phyloP scores from a whole-genome alignment of 805 yeast species.

The Yamadazyma tumulicola region DNA sequence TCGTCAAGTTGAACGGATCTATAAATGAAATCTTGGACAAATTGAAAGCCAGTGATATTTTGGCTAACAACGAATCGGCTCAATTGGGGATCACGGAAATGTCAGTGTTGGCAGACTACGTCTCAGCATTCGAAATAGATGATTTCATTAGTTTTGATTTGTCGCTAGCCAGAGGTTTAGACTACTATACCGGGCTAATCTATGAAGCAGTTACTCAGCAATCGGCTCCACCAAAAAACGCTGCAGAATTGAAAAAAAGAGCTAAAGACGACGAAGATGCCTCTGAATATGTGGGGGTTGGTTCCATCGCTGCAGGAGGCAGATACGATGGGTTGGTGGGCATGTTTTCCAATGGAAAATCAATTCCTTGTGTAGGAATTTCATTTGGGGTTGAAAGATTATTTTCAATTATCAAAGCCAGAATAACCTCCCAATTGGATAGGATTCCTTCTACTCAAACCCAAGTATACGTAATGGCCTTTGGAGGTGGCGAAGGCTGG shows the following conservation, averaged over 20 bases:
- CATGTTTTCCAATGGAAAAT: constrained; percentile 90
- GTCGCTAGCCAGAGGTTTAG: constrained; percentile 95
- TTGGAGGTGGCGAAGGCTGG: constrained; percentile 98
- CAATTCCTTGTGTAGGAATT: constrained; percentile 95
- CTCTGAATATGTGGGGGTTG: constrained; percentile 95
- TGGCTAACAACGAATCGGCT: constrained; percentile 68
- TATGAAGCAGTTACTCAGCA: constrained; percentile 95
- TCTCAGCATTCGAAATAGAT: constrained; percentile 78
- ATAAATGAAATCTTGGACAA: constrained; percentile 55
- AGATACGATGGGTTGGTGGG: constrained; percentile 96
- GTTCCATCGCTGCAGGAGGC: constrained; percentile 98
- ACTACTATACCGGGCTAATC: constrained; percentile 94
- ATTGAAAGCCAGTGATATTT: constrained; percentile 54
- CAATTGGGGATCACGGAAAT: constrained; percentile 79
- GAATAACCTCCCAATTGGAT: constrained; percentile 56
- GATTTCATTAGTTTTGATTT: constrained; percentile 76
- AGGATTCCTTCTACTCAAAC: constrained; percentile 80
- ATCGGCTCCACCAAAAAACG: constrained; percentile 91
- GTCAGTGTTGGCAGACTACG: constrained; percentile 66
- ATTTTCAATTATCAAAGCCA: constrained; percentile 82
- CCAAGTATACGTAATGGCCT: constrained; percentile 94
- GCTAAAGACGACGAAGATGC: constrained; percentile 65
- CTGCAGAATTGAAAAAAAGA: constrained; percentile 58
- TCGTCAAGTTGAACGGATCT: constrained; percentile 82
- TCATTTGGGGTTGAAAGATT: constrained; percentile 97